Conservation (phyloP, 495 filamentous ascomycete species). For the Aspergillus hancockii region DNA sequence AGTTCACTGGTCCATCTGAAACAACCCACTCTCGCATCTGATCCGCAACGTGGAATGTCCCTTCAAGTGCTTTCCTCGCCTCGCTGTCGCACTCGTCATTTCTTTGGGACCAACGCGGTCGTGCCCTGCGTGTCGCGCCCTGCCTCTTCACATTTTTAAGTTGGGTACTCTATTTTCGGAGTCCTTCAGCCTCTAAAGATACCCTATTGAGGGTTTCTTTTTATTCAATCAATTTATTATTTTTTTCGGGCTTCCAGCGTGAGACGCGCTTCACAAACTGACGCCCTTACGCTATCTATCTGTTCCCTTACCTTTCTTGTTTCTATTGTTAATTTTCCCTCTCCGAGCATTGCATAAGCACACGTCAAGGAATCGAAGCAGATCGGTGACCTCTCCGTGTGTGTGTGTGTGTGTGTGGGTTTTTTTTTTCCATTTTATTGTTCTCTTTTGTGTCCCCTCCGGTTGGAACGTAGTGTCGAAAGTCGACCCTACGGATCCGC, state of each 20-base stretch:
- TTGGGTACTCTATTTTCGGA: constrained; percentile 18
- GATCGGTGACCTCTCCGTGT: too few relatives aligned
- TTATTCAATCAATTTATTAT: too few relatives aligned
- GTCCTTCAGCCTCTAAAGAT: constrained; percentile 4
- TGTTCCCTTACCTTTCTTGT: constrained; percentile 8
- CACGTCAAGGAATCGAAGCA: not conserved
- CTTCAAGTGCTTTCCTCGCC: constrained; percentile 13
- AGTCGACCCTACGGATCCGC: constrained; percentile 1
- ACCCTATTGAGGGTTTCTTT: not conserved
- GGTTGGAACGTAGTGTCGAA: not conserved
- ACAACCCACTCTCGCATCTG: constrained; percentile 2
- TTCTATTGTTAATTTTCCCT: not conserved
- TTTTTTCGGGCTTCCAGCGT: not conserved
- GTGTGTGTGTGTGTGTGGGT: too few relatives aligned
- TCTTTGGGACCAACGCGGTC: constrained; percentile 19
- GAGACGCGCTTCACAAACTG: constrained; percentile 12
- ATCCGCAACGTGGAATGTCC: constrained; percentile 25
- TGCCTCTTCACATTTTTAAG: constrained; percentile 17
- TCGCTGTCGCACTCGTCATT: constrained; percentile 1
- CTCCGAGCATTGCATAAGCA: not conserved
- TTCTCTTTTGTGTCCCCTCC: not conserved
- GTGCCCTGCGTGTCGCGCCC: constrained; percentile 18
- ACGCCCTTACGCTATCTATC: constrained; percentile 9
- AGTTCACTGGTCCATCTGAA: constrained; percentile 3
- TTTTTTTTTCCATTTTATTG: not conserved